Evolutionary conservation across 2,329 filamentous ascomycete genomes (phyloP).

Genomic region (Plenodomus tracheiphilus): DNA sequence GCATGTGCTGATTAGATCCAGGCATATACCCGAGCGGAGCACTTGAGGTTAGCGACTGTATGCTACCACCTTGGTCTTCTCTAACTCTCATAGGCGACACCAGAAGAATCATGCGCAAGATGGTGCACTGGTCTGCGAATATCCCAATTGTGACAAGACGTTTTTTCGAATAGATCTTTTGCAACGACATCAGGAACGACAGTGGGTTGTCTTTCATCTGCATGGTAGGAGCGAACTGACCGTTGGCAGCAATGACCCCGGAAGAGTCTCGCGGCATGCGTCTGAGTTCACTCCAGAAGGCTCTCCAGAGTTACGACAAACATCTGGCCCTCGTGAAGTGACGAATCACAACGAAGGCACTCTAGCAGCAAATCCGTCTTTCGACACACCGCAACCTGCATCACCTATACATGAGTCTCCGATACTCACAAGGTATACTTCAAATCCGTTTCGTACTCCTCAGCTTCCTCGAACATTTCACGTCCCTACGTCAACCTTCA

Average conservation of each 20-base stretch:
- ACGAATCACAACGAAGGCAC: background rate
- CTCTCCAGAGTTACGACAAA: conserved; percentile 21
- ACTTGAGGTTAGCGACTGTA: conserved; percentile 44
- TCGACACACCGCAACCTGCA: conserved; percentile 15
- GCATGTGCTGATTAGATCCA: conserved; percentile 31
- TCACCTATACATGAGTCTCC: conserved; percentile 32
- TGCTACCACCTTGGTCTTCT: background rate
- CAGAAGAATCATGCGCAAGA: conserved; percentile 52
- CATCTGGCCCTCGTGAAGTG: conserved; percentile 9
- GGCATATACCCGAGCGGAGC: conserved; percentile 54
- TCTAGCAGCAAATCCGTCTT: background rate
- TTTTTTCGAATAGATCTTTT: conserved; percentile 52
- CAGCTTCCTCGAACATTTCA: conserved; percentile 39
- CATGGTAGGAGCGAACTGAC: conserved; percentile 16
- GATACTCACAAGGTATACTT: conserved; percentile 42
- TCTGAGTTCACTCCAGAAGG: conserved; percentile 31
- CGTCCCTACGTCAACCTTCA: conserved; percentile 31
- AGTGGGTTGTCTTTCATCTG: conserved; percentile 40
- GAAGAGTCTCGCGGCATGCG: conserved; percentile 26
- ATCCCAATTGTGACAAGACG: conserved; percentile 46
- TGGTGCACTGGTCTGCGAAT: conserved; percentile 46
- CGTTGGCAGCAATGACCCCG: conserved; percentile 29
- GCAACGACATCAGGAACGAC: conserved; percentile 49
- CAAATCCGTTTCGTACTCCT: conserved; percentile 44
- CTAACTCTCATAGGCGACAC: conserved; percentile 44